Base-by-base conservation (phyloP, 805 yeast species). In the Metschnikowia picachoensis region DNA sequence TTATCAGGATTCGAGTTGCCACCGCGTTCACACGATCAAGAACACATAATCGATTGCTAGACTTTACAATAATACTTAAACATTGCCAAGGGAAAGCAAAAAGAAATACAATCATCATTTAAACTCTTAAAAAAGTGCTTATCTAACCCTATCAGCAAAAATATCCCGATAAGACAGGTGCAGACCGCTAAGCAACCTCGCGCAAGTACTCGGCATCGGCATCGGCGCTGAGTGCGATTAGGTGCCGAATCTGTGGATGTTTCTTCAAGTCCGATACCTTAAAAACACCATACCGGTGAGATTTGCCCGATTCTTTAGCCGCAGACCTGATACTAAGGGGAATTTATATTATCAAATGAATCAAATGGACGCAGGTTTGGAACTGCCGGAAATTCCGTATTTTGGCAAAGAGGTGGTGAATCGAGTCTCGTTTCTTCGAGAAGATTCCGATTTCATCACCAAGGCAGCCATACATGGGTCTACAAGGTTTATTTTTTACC, bases 341-440 rank as follows among this genome's bases (percentile, higher is more conserved):
- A 37, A 37, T 15, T 15, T 29, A 11, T 44, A 44, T 29, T 52
- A 35, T 36, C 39, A 44, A 15, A 54, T 54, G 58, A 39, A 48
- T 29, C 41, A 46, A n/a, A 42, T 37, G 29, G 41, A 30, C 15
- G 20, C 27, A 6, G 32, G 25, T 16, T 35, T 25, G 36, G 33
- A 42, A 15, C 37, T 43, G 17, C 39, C 42, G 12, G 45, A 52
- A 31, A 58, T 55, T 29, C 56, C 61, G 20, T 69, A 69, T 50
- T 79, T 71, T 53, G 75, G 80, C 16, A 74, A 74, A 13, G 79
- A 72, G 48, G 79, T 77, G 6, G 66, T 85, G 46, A 82, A 84
- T 60, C 65, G 92, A 47, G 78, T 85, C 6, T 77, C 85, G 14
- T 85, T 83, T 54, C 64, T 84, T 41, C 66, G 92, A 32, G 78